Evolutionary conservation across 345 rosid species (phyloP).

Genomic region (Eucalyptus curtisii): DNA sequence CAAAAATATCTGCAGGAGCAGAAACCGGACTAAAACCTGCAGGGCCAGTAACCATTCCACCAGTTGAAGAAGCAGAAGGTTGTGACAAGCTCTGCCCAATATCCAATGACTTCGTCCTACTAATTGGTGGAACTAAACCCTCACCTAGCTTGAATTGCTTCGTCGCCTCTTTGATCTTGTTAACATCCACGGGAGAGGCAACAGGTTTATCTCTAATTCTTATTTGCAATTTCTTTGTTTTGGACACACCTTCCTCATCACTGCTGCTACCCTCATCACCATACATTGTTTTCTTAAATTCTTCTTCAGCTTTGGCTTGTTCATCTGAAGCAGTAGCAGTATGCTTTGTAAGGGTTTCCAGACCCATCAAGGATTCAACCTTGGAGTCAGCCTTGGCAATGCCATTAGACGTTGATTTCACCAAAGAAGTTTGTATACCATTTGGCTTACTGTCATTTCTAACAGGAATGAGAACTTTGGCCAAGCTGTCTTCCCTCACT

Average conservation of each 20-base stretch:
- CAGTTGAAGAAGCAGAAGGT: slow-evolving; percentile 19
- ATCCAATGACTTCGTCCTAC: slow-evolving; percentile 18
- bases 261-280: slow-evolving; percentile 93
- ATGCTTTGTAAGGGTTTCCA: slow-evolving; percentile 55
- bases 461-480: slow-evolving; percentile 40
- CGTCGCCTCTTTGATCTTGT: slow-evolving; percentile 95
- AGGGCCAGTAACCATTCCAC: not conserved
- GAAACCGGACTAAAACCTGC: slow-evolving; percentile 6
- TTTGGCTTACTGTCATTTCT: slow-evolving; percentile 30
- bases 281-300: slow-evolving; percentile 91
- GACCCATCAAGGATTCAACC: slow-evolving; percentile 59
- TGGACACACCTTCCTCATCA: not conserved
- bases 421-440: slow-evolving; percentile 22
- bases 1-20: slow-evolving; percentile 53
- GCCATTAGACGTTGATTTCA: slow-evolving; percentile 28
- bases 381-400: slow-evolving; percentile 33
- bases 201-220: slow-evolving; percentile 84
- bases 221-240: slow-evolving; percentile 27
- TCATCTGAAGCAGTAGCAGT: slow-evolving; percentile 46
- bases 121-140: slow-evolving; percentile 57
- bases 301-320: slow-evolving; percentile 96
- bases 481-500: slow-evolving; percentile 80
- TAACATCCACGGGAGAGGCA: slow-evolving; percentile 69
- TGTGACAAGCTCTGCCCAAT: slow-evolving; percentile 13
- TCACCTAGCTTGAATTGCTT: slow-evolving; percentile 80